These are phyloP conservation scores for Darksidea phi DNA, from an alignment of 495 filamentous ascomycete genomes.

Conservation along the genomic window DNA sequence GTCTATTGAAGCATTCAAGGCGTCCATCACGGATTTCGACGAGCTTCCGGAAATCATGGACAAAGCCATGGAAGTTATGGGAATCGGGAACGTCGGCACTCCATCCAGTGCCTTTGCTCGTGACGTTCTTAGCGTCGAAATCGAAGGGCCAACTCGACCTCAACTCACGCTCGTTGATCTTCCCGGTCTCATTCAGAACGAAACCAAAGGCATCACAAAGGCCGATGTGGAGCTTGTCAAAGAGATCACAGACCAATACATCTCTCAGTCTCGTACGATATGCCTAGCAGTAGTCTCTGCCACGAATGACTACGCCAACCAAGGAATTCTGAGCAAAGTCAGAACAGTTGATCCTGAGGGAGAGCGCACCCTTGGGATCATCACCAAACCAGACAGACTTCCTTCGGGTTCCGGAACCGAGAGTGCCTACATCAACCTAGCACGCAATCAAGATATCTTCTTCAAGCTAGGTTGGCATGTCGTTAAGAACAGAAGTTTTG, in stretches of 20 bases:
- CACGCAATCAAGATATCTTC: constrained; percentile 27
- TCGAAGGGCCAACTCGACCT: constrained; percentile 28
- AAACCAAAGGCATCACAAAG: constrained; percentile 24
- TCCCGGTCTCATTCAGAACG: constrained; percentile 15
- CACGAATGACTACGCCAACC: constrained; percentile 37
- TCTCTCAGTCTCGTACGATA: constrained; percentile 33
- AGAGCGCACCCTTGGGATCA: constrained; percentile 40
- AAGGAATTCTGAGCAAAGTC: constrained; percentile 30
- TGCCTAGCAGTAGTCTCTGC: constrained; percentile 40
- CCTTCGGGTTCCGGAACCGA: constrained; percentile 35
- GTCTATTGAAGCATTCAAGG: constrained; percentile 36
- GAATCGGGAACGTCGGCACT: background rate
- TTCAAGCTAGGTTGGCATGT: constrained; percentile 42
- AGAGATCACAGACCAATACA: constrained; percentile 32
- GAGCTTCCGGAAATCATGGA: constrained; percentile 36
- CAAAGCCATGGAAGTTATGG: constrained; percentile 36
- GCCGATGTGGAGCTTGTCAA: constrained; percentile 34
- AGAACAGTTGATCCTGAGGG: constrained; percentile 32
- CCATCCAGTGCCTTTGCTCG: background rate
- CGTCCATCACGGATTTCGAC: constrained; percentile 12
- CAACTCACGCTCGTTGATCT: constrained; percentile 28
- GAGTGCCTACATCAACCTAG: constrained; percentile 27
- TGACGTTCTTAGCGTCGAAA: constrained; percentile 21
- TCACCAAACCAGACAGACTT: constrained; percentile 43
- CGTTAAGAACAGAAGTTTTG: constrained; percentile 36